These are phyloP conservation scores for Pichia sporocuriosa DNA, from an alignment of 805 yeast species.

Conservation along the genomic window DNA sequence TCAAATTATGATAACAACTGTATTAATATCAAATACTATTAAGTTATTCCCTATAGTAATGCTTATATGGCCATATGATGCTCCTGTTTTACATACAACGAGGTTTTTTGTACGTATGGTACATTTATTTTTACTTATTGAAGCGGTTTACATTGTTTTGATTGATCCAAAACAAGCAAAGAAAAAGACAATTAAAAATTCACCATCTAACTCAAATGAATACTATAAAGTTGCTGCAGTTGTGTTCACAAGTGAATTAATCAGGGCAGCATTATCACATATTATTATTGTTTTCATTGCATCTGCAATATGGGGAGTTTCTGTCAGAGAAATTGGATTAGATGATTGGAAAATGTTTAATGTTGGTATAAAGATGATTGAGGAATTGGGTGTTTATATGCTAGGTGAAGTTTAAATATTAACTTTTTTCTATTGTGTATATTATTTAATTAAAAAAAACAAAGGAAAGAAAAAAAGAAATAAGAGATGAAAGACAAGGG, in stretches of 20 bases:
- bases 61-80: slow-evolving; percentile 95
- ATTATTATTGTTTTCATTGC: slow-evolving; percentile 20
- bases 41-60: slow-evolving; percentile 85
- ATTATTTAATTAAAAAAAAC: too few species aligned
- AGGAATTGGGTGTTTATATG: slow-evolving; percentile 16
- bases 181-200: background rate
- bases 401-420: slow-evolving; percentile 3
- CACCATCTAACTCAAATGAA: slow-evolving; percentile 12
- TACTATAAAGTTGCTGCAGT: slow-evolving; percentile 26
- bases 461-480: too few species aligned
- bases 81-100: slow-evolving; percentile 43
- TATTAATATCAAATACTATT: slow-evolving; percentile 70
- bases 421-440: background rate
- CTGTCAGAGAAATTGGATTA: slow-evolving; percentile 15
- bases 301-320: slow-evolving; percentile 16
- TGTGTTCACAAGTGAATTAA: slow-evolving; percentile 21
- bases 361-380: slow-evolving; percentile 16
- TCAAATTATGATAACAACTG: slow-evolving; percentile 47
- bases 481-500: too few species aligned
- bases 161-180: slow-evolving; percentile 14
- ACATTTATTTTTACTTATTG: slow-evolving; percentile 27
- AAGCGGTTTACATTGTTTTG: slow-evolving; percentile 28
- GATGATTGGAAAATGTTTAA: slow-evolving; percentile 26
- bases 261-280: slow-evolving; percentile 19
- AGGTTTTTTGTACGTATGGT: slow-evolving; percentile 28